Percentiles rank a stretch among this genome's conserved stretches.
Evolutionary conservation across 176 grass and related monocot genomes (phyloP).

Genomic region (Oryza glumipatula): DNA sequence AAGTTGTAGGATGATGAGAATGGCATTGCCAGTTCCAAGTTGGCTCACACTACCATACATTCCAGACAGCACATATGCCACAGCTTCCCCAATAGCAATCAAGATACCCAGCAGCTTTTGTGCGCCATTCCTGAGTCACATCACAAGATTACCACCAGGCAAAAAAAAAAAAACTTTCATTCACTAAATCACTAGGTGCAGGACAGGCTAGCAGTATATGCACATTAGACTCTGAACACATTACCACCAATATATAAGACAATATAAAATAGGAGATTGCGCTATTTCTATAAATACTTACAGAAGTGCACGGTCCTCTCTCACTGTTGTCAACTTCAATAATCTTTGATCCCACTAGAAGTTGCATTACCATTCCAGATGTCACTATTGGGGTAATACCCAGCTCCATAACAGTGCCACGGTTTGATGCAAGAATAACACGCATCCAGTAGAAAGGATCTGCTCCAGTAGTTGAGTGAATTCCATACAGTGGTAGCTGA

Average conservation of each 20-base stretch:
- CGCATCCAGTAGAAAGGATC: conserved; percentile 92
- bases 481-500: conserved; percentile 78
- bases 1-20: conserved; percentile 97
- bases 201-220: neutral
- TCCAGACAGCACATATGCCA: conserved; percentile 94
- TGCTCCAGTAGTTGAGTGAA: conserved; percentile 73
- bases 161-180: neutral
- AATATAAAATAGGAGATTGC: neutral
- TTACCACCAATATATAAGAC: neutral
- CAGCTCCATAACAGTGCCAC: conserved; percentile 86
- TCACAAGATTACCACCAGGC: neutral
- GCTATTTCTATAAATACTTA: conserved; percentile 48
- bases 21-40: conserved; percentile 93
- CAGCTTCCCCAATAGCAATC: conserved; percentile 87
- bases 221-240: neutral
- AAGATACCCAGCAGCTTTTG: conserved; percentile 91
- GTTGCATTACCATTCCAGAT: conserved; percentile 81
- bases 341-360: conserved; percentile 72
- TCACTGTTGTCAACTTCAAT: conserved; percentile 87
- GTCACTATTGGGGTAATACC: conserved; percentile 84
- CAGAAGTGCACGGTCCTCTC: conserved; percentile 75
- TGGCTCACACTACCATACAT: conserved; percentile 96
- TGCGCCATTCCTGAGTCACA: conserved; percentile 77
- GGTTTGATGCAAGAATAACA: conserved; percentile 82
- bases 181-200: neutral